Base-by-base conservation (phyloP, 345 rosid species). In the Aquilaria yunnanensis region DNA sequence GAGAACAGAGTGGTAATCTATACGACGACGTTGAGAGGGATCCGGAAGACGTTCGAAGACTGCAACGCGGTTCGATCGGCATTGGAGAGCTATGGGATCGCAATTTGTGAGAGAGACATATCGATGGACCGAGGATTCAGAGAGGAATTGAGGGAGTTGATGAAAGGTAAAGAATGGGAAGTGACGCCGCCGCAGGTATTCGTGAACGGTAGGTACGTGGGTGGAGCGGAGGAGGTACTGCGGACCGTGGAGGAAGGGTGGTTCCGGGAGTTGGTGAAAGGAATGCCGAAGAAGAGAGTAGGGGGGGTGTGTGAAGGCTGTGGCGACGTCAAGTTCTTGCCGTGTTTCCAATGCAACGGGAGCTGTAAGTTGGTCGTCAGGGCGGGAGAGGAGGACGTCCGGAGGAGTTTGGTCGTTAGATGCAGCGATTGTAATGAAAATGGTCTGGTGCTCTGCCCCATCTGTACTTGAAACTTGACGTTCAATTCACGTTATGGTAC, bases 371-470 rank as follows among this genome's bases (percentile, higher is more conserved):
- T 83, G 57, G 78, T 74, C 52, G 34, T 67, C 56, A 34, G 37
- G 45, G 67, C 34, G 57, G 54, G 16, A 32, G 67, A 59, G 53
- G 71, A 45, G 3, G 32, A 71, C 45, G 69, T 74, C 56, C 67
- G 79, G 72, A 76, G 73, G 32, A 79, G 66, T 0, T 73, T 63
- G 29, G 81, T 77, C 49, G 74, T 86, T 10, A 79, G 88, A 45
- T 90, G 97, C 61, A 66, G 61, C 10, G 90, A 85, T 10, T 94
- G 99, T 51, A 94, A 94, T 14, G 99, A 90, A 75, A 94, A 94
- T 47, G 97, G 99, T 57, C 77, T 90, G 69, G 86, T 86, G 62
- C 83, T 80, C 59, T 94, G 99, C 70, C 88, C 89, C 12, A 75
- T 88, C 54, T 94, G 98, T 61, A 75, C 82, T 83, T 85, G 78